phyloP scores from a whole-genome alignment of 2,329 filamentous ascomycete species.

The Hymenoscyphus albidus region DNA sequence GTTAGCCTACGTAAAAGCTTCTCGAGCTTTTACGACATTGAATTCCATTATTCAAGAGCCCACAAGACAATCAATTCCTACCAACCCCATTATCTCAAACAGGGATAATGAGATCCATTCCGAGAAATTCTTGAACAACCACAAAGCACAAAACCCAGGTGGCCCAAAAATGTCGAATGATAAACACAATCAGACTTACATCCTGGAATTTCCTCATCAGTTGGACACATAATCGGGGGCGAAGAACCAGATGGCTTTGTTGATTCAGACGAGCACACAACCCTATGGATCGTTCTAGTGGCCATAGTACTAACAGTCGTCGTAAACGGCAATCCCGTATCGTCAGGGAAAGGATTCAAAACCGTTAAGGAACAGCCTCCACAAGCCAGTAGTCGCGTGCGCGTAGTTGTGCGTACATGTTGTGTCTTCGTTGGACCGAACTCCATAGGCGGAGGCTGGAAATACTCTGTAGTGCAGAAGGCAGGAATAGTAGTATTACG shows the following conservation, averaged over 20 bases:
- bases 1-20: background rate
- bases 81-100: background rate
- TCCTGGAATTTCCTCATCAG: background rate
- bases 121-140: background rate
- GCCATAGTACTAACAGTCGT: background rate
- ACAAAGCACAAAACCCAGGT: background rate
- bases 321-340: background rate
- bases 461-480: background rate
- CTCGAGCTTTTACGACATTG: background rate
- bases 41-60: background rate
- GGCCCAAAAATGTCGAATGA: background rate
- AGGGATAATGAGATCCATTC: background rate
- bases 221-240: background rate
- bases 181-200: background rate
- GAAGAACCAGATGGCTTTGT: background rate
- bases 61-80: background rate
- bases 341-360: background rate
- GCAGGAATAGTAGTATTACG: background rate
- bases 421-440: background rate
- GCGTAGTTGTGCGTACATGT: background rate
- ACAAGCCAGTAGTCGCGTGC: background rate
- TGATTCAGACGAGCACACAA: background rate
- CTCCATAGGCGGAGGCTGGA: background rate
- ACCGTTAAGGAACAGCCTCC: background rate
- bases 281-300: background rate